These are phyloP conservation scores for Helminthosporium solani DNA, from an alignment of 2,329 filamentous ascomycete genomes.

Conservation along the genomic window DNA sequence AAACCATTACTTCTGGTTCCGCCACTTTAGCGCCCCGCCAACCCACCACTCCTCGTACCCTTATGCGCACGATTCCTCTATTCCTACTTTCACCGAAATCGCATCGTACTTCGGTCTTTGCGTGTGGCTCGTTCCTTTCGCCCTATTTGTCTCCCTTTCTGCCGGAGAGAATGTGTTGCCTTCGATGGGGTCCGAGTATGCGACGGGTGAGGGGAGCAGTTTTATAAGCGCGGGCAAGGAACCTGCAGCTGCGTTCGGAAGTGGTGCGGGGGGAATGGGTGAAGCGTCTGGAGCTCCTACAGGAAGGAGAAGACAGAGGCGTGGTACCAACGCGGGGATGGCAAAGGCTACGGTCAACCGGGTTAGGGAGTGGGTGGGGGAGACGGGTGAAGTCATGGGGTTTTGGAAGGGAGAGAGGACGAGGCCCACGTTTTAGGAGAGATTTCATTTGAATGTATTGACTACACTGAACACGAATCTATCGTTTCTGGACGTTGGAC, in stretches of 20 bases:
- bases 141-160: constrained; percentile 89
- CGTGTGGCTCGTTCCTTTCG: constrained; percentile 95
- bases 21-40: constrained; percentile 72
- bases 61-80: constrained; percentile 61
- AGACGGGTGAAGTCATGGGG: constrained; percentile 62
- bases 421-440: constrained; percentile 42
- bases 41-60: constrained; percentile 56
- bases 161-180: constrained; percentile 94
- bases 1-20: constrained; percentile 97
- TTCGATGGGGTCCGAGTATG: constrained; percentile 79
- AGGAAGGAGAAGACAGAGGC: constrained; percentile 45
- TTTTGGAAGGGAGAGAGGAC: constrained; percentile 61
- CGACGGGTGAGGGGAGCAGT: constrained; percentile 58
- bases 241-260: constrained; percentile 24
- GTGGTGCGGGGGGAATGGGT: constrained; percentile 24
- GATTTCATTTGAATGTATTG: too few relatives aligned
- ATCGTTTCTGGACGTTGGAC: too few relatives aligned
- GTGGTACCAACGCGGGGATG: constrained; percentile 57
- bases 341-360: constrained; percentile 60
- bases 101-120: constrained; percentile 95
- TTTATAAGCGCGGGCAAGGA: constrained; percentile 49
- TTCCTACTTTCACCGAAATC: constrained; percentile 89
- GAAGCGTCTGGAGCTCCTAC: constrained; percentile 30
- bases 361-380: constrained; percentile 64
- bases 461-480: too few relatives aligned